Conservation (phyloP, 768 basidiomycete genomes). For the Pleurotus ostreatus region DNA sequence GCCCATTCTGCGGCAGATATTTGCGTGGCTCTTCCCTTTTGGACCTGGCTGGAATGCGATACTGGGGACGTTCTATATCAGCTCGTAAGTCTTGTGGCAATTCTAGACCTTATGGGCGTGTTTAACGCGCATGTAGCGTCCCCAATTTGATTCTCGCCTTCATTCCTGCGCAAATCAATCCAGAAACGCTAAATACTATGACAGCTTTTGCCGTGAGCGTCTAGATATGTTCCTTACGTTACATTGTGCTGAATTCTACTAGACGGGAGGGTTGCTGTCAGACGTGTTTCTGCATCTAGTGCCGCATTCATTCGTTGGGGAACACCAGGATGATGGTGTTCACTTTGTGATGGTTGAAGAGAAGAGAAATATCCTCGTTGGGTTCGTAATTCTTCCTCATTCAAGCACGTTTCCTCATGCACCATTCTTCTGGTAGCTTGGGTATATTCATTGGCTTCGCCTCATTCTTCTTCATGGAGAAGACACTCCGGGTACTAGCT, state of each 20-base stretch:
- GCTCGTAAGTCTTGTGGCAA: constrained; percentile 62
- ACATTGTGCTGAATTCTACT: not conserved
- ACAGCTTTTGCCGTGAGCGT: constrained; percentile 81
- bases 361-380: constrained; percentile 86
- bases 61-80: constrained; percentile 93
- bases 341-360: constrained; percentile 85
- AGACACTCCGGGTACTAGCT: constrained; percentile 78
- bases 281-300: constrained; percentile 92
- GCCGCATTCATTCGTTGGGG: constrained; percentile 90
- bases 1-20: constrained; percentile 75
- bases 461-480: constrained; percentile 91
- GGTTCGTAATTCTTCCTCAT: constrained; percentile 41
- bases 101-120: constrained; percentile 6
- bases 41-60: constrained; percentile 88
- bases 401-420: not conserved
- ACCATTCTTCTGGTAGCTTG: constrained; percentile 30
- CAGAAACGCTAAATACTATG: constrained; percentile 87
- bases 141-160: constrained; percentile 95
- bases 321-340: constrained; percentile 67
- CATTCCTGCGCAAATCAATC: constrained; percentile 84
- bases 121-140: constrained; percentile 44
- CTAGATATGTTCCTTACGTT: constrained; percentile 9
- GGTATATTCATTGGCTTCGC: constrained; percentile 86
- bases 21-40: constrained; percentile 83
- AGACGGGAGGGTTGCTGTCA: constrained; percentile 89